These are phyloP conservation scores for Porpolomopsis calyptriformis DNA, from an alignment of 768 basidiomycete species.

Conservation along the genomic window DNA sequence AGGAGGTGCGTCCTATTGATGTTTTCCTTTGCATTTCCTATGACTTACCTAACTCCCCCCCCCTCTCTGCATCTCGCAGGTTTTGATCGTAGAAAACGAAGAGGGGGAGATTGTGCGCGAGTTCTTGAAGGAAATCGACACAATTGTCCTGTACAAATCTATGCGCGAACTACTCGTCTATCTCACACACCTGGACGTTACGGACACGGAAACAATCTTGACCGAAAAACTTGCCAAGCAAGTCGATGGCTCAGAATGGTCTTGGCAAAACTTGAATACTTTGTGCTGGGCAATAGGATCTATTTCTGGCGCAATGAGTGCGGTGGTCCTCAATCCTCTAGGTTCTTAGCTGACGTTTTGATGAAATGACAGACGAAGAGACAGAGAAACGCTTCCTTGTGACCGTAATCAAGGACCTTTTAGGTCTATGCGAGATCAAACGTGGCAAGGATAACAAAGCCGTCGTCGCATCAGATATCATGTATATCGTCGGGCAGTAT, in stretches of 20 bases:
- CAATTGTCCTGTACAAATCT: constrained; percentile 96
- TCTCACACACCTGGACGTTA: constrained; percentile 92
- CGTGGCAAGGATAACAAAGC: constrained; percentile 99
- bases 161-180: constrained; percentile 98
- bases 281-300: constrained; percentile 99
- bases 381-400: constrained; percentile 98
- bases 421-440: constrained; percentile 97
- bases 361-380: constrained; percentile 67
- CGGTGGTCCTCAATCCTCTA: constrained; percentile 23
- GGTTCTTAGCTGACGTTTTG: not conserved
- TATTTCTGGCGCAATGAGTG: constrained; percentile 98
- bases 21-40: constrained; percentile 3
- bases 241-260: constrained; percentile 97
- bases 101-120: constrained; percentile 99
- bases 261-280: constrained; percentile 98
- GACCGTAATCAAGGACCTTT: constrained; percentile 95
- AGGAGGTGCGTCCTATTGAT: constrained; percentile 57
- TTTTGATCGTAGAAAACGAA: constrained; percentile 96
- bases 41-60: constrained; percentile 6
- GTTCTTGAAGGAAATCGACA: constrained; percentile 98
- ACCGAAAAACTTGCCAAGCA: constrained; percentile 97
- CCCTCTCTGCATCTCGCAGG: constrained; percentile 35
- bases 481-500: constrained; percentile 99
- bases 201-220: constrained; percentile 93
- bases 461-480: constrained; percentile 90